Evolutionary conservation across 208 protist species (phyloP).

Genomic region (Entamoeba moshkovskii): DNA sequence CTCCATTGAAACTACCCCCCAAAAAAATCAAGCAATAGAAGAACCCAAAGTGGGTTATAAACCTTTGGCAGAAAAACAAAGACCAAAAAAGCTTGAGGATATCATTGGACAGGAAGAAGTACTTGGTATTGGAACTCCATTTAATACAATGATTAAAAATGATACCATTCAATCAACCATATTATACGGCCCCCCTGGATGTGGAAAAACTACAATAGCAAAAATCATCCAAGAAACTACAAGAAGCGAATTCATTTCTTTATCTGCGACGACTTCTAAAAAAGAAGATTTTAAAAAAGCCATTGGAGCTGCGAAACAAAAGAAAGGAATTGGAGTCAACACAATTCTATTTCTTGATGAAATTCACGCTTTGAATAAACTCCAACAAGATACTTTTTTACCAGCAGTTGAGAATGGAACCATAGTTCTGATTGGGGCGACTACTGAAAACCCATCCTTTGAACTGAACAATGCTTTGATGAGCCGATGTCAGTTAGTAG

Average conservation of each 20-base stretch:
- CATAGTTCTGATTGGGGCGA: slow-evolving; percentile 47
- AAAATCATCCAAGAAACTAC: slow-evolving; percentile 17
- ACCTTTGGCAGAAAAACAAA: not conserved
- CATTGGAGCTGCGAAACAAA: not conserved
- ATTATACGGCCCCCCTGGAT: slow-evolving; percentile 44
- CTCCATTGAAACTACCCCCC: not conserved
- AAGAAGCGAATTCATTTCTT: slow-evolving; percentile 16
- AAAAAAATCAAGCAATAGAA: not conserved
- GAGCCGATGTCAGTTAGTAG: not conserved
- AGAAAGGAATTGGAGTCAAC: not conserved
- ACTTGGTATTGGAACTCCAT: not conserved
- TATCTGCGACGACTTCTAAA: slow-evolving; percentile 18
- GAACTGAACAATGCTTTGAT: not conserved
- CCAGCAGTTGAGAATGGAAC: slow-evolving; percentile 37
- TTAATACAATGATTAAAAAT: not conserved
- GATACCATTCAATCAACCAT: slow-evolving; percentile 24
- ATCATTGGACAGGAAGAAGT: not conserved
- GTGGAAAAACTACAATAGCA: slow-evolving; percentile 46
- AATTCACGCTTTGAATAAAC: slow-evolving; percentile 41
- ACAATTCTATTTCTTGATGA: slow-evolving; percentile 50
- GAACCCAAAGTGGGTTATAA: not conserved
- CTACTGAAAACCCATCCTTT: slow-evolving; percentile 46
- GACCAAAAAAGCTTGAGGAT: not conserved
- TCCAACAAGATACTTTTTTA: slow-evolving; percentile 44
- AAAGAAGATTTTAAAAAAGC: slow-evolving; percentile 25